These are phyloP conservation scores for Pueraria montana DNA, from an alignment of 306 rosid species.

Conservation along the genomic window DNA sequence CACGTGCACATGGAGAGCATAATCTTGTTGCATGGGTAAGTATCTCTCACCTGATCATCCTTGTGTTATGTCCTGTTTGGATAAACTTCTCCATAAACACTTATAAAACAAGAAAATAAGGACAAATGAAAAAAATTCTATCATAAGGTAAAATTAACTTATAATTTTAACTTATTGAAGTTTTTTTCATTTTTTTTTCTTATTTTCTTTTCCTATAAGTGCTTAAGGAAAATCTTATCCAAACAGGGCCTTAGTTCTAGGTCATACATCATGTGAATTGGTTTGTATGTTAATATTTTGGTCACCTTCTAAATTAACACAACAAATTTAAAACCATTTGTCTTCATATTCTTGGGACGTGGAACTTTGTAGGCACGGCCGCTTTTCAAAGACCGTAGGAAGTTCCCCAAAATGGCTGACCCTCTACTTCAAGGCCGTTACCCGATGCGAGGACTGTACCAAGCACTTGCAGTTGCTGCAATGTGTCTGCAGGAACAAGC, in stretches of 20 bases:
- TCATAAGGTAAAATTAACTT: no score
- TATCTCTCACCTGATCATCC: slow-evolving; percentile 37
- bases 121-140: no score
- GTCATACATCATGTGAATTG: background rate
- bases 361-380: slow-evolving; percentile 81
- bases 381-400: slow-evolving; percentile 88
- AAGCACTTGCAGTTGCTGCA: slow-evolving; percentile 98
- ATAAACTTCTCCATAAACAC: no score
- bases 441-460: slow-evolving; percentile 95
- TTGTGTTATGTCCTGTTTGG: background rate
- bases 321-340: slow-evolving; percentile 22
- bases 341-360: slow-evolving; percentile 36
- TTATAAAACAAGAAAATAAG: no score
- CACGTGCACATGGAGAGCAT: slow-evolving; percentile 85
- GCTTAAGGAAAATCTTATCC: no score
- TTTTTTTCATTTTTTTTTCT: no score
- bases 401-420: slow-evolving; percentile 96
- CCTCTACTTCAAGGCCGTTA: slow-evolving; percentile 91
- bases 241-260: no score
- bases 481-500: slow-evolving; percentile 99
- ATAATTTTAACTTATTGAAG: no score
- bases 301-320: slow-evolving; percentile 27
- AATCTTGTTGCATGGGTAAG: slow-evolving; percentile 98
- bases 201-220: background rate
- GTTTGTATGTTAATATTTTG: slow-evolving; percentile 8